Conservation (phyloP, 2,329 filamentous ascomycete species). For the Gyromitra esculenta region DNA sequence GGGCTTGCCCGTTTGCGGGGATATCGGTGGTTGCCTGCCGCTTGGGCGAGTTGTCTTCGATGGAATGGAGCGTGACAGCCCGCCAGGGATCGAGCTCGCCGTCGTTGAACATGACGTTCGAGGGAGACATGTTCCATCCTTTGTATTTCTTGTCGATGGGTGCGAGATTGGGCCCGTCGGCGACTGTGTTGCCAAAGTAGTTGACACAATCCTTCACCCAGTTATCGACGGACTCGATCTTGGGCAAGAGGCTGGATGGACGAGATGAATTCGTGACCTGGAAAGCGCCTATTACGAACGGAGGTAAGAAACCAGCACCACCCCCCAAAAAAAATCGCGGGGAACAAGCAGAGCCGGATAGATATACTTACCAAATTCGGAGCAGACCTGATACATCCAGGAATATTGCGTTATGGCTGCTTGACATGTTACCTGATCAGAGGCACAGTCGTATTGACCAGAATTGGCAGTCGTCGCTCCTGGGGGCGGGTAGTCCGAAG, state of each 20-base stretch:
- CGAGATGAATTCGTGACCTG: slow-evolving; percentile 50
- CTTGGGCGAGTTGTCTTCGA: slow-evolving; percentile 59
- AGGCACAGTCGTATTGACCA: slow-evolving; percentile 27
- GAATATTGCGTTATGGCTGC: slow-evolving; percentile 19
- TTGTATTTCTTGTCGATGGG: slow-evolving; percentile 61
- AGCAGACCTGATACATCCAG: slow-evolving; percentile 59
- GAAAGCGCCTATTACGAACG: slow-evolving; percentile 55
- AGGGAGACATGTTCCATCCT: slow-evolving; percentile 62
- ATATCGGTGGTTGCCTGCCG: slow-evolving; percentile 53
- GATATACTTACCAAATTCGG: slow-evolving; percentile 55
- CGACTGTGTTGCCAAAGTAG: slow-evolving; percentile 60
- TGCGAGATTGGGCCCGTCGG: slow-evolving; percentile 59
- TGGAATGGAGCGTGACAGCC: slow-evolving; percentile 59
- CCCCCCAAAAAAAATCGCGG: background rate
- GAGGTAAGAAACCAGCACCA: background rate
- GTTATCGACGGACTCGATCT: slow-evolving; percentile 59
- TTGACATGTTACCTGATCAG: slow-evolving; percentile 56
- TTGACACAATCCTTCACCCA: slow-evolving; percentile 61
- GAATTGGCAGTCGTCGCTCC: slow-evolving; percentile 13
- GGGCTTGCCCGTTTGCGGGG: slow-evolving; percentile 48
- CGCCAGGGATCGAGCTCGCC: slow-evolving; percentile 63
- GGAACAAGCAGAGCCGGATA: background rate
- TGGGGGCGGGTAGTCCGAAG: background rate
- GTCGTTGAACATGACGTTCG: slow-evolving; percentile 62
- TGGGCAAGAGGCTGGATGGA: slow-evolving; percentile 54